Base-by-base conservation (phyloP, 2,329 filamentous ascomycete genomes). In the Talaromyces sp. region DNA sequence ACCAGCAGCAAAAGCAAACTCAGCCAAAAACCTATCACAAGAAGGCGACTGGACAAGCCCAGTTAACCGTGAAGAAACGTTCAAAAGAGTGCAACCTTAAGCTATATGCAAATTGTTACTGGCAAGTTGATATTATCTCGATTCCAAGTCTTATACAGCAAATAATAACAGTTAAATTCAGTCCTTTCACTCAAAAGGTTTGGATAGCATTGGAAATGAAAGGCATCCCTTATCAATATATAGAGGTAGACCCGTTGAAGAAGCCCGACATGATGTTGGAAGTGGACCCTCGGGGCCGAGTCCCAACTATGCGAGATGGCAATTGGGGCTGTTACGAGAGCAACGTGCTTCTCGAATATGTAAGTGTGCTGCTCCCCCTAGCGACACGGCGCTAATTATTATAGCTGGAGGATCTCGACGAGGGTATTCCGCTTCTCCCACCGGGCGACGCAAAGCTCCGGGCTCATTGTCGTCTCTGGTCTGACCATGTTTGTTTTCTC, bases 201-300 rank as follows among this genome's bases (percentile, higher is more conserved):
- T 96, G 92, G 92, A 95, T 96, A 65, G 89, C 91, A 0, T 81
- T 96, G 39, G 91, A 96, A 73, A 81, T 87, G 68, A 95, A 95
- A 72, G 83, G 85, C 19, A 81, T 95, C 9, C 79, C 84, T 42
- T 96, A 96, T 71, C 90, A 96, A 71, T 96, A 96, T 74, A 88
- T 92, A 68, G 92, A 96, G 75, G 87, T 91, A 53, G 89, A 96
- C 69, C 89, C 91, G 8, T 92, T 91, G 71, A 85, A 87, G 67
- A 89, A 90, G 64, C 89, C 88, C 1, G 82, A 87, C 63, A 81
- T 85, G 9, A 78, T 93, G 32, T 81, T 92, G 27, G 89, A 92
- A 65, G 85, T 92, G 57, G 93, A 92, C 67, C 89, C 90, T 2
- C 81, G 88, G 58, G 90, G 90, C 0, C 79, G 90, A 8, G 89